Base-by-base conservation (phyloP, 2,329 filamentous ascomycete genomes). In the Capronia epimyces region DNA sequence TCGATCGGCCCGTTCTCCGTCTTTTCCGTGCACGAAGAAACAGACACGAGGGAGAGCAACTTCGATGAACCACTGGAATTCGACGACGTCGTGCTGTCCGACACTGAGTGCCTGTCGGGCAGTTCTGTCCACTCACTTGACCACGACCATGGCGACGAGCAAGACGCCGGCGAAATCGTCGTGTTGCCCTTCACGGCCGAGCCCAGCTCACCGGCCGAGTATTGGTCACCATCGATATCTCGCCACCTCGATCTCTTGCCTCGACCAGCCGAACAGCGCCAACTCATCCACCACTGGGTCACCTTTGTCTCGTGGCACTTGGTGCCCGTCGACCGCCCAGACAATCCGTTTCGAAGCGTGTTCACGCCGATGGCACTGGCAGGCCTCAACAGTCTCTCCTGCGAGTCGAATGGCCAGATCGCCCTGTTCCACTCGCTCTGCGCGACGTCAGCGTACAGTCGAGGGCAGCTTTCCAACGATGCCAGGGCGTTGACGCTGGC, bases 401-500 rank as follows among this genome's bases (percentile, higher is more conserved):
- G 37, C 21, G 40, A 61, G 22, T 53, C 62, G 2, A 64, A 58
- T 34, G 63, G 64, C 13, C 55, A 64, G 21, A 59, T 60, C 15
- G 62, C 64, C 0, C 60, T 65, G 3, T 64, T 65, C 46, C 64
- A 65, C 27, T 63, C 62, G 3, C 56, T 65, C 7, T 65, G 63
- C 32, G 60, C 64, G 13, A 59, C 62, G 1, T 64, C 64, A 2
- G 62, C 63, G 3, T 65, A 63, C 22, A 64, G 63, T 40, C 58
- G 64, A 7, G 59, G 52, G 18, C 62, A 63, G 20, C 56, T 65
- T 12, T 57, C 60, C 18, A 52, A 58, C 1, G 34, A 41, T 21
- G 59, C 65, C 43, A 16, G 51, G 21, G 60, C 60, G 40, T 61
- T 64, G 10, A 63, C 64, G 2, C 42, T 64, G 5, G 64, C 64